A percentile compares a stretch with the other conserved stretches of the same genome.
These are phyloP conservation scores for Neofusicoccum sp. DNA, from an alignment of 2,329 filamentous ascomycete genomes.

Conservation along the genomic window DNA sequence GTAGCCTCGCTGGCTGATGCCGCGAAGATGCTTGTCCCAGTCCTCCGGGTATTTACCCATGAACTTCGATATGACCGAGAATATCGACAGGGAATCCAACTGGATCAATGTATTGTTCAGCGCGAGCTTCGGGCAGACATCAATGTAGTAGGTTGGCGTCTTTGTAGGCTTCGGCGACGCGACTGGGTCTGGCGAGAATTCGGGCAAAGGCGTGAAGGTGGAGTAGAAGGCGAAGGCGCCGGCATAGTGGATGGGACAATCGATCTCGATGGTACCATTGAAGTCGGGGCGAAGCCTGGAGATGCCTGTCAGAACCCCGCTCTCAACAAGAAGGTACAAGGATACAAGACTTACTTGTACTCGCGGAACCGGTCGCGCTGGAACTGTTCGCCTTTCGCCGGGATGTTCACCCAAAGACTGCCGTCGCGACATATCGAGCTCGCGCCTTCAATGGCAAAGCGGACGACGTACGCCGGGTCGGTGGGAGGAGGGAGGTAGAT, in stretches of 20 bases:
- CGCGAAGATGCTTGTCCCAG: slow-evolving; percentile 86
- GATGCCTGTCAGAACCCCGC: slow-evolving; percentile 5
- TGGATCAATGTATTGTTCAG: slow-evolving; percentile 76
- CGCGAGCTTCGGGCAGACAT: slow-evolving; percentile 80
- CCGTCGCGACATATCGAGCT: slow-evolving; percentile 95
- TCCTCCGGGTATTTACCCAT: slow-evolving; percentile 90
- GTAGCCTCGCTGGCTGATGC: slow-evolving; percentile 89
- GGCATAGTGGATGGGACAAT: slow-evolving; percentile 78
- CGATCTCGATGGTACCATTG: slow-evolving; percentile 87
- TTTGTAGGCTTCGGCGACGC: slow-evolving; percentile 60
- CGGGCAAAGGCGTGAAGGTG: slow-evolving; percentile 84
- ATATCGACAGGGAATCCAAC: slow-evolving; percentile 83
- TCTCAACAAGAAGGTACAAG: not conserved
- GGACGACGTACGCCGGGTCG: slow-evolving; percentile 72
- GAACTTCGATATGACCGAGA: slow-evolving; percentile 96
- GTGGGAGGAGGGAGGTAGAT: slow-evolving; percentile 84
- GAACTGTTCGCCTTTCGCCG: slow-evolving; percentile 74
- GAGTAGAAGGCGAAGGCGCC: slow-evolving; percentile 95
- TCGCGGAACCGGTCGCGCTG: slow-evolving; percentile 78
- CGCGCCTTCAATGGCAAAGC: slow-evolving; percentile 90
- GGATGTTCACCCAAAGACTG: slow-evolving; percentile 96
- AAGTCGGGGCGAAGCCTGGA: slow-evolving; percentile 84
- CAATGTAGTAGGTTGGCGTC: slow-evolving; percentile 86
- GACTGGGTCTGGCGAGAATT: slow-evolving; percentile 65
- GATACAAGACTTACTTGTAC: slow-evolving; percentile 70